A percentile compares a stretch with the other conserved stretches of the same genome.
phyloP scores from a whole-genome alignment of 2,329 filamentous ascomycete genomes.

The Thielaviopsis musarum region DNA sequence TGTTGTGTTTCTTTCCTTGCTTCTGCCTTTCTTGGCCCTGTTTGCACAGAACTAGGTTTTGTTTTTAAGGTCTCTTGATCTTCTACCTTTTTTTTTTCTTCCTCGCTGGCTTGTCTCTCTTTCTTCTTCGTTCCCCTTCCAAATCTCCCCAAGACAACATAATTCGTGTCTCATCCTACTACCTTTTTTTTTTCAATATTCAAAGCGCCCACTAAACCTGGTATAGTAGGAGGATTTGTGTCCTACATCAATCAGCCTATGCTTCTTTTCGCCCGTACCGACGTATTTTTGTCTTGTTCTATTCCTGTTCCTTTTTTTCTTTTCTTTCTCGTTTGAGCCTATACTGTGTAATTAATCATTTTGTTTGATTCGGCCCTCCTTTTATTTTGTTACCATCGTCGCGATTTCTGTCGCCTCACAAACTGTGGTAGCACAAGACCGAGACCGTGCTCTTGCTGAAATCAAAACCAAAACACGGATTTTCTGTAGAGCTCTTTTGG shows the following conservation, averaged over 20 bases:
- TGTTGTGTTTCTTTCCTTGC: background rate
- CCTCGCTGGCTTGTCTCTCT: background rate
- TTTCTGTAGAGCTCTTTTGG: background rate
- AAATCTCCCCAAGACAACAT: background rate
- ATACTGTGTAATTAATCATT: background rate
- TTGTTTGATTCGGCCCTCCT: background rate
- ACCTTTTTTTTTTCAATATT: background rate
- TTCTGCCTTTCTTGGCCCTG: background rate
- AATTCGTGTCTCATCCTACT: background rate
- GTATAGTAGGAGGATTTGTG: background rate
- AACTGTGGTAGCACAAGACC: conserved; percentile 14
- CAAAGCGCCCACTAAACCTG: background rate
- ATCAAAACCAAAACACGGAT: background rate
- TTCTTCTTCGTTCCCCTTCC: background rate
- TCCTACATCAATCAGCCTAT: background rate
- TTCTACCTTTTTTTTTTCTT: no score
- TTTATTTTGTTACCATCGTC: background rate
- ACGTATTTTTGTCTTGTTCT: background rate
- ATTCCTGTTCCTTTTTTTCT: background rate
- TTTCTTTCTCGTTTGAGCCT: background rate
- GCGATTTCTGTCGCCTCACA: conserved; percentile 14
- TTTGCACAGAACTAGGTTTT: background rate
- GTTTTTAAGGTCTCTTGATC: background rate
- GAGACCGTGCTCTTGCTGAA: conserved; percentile 6
- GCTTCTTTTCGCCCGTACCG: background rate